phyloP scores from a whole-genome alignment of 164 flowering plant species.

The Sextonia rubra region DNA sequence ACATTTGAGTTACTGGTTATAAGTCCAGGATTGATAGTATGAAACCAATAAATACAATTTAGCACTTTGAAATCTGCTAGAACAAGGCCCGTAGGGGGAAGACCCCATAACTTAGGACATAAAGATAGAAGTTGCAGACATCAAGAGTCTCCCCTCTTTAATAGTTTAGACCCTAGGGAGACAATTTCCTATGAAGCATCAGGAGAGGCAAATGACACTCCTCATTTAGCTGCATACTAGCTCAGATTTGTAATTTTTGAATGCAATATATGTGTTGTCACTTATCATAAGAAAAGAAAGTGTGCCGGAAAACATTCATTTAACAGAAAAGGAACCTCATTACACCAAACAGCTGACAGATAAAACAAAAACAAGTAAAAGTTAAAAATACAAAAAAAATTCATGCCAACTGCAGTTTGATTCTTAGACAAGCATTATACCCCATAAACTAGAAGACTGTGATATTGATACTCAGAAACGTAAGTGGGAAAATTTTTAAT shows the following conservation, averaged over 20 bases:
- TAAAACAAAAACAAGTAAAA: not conserved
- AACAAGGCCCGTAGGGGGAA: not conserved
- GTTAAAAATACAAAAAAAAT: not conserved
- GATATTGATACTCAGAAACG: not conserved
- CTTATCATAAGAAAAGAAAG: no score
- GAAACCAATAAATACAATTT: not conserved
- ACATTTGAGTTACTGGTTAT: not conserved
- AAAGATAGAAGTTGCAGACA: not conserved
- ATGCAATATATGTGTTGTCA: no score
- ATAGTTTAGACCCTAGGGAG: no score
- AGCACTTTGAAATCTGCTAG: not conserved
- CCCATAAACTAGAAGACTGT: not conserved
- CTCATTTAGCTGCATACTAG: no score
- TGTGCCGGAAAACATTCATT: no score
- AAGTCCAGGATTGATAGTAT: not conserved
- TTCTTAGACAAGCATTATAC: not conserved
- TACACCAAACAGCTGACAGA: no score
- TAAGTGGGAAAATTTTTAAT: not conserved
- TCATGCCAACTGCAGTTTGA: not conserved
- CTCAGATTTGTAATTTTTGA: no score
- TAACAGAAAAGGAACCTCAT: no score
- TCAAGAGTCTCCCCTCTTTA: not conserved
- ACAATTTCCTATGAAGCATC: no score
- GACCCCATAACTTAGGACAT: not conserved
- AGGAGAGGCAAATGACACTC: no score